A percentile compares a stretch with the other conserved stretches of the same genome.
phyloP scores from a whole-genome alignment of 768 basidiomycete species.

The Sporobolomyces roseus region DNA sequence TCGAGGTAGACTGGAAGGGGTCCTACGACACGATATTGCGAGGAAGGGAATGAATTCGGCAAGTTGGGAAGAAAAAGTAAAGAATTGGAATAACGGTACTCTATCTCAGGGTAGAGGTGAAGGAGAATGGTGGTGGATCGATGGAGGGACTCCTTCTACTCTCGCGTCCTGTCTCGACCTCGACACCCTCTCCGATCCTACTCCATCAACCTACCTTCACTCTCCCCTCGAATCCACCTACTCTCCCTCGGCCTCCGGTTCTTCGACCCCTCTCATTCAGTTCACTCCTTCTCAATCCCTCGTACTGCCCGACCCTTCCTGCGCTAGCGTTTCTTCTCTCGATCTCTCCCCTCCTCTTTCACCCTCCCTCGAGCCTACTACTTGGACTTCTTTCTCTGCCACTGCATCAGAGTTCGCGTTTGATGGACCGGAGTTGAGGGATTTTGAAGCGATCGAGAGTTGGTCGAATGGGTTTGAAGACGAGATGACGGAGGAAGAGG shows the following conservation, averaged over 20 bases:
- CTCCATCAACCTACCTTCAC: not conserved
- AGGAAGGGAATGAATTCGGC: not conserved
- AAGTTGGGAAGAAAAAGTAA: slow-evolving; percentile 13
- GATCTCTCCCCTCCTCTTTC: slow-evolving; percentile 12
- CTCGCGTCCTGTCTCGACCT: not conserved
- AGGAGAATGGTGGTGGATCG: slow-evolving; percentile 28
- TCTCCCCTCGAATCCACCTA: not conserved
- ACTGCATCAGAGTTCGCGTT: not conserved
- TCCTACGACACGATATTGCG: not conserved
- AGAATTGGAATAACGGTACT: slow-evolving; percentile 11
- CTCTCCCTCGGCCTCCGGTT: not conserved
- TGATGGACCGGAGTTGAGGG: not conserved
- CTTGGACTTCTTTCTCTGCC: not conserved
- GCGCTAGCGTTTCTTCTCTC: too few relatives aligned
- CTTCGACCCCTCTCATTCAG: not conserved
- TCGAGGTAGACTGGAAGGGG: not conserved
- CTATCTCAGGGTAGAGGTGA: slow-evolving; percentile 9
- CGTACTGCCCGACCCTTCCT: slow-evolving; percentile 33
- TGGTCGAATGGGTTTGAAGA: not conserved
- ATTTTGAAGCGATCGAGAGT: slow-evolving; percentile 1
- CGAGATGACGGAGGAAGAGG: not conserved
- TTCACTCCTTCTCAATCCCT: not conserved
- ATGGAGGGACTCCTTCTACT: not conserved
- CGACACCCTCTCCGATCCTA: not conserved
- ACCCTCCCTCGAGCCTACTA: slow-evolving; percentile 5